phyloP scores from a whole-genome alignment of 2,329 filamentous ascomycete genomes.

The Acarospora socialis region DNA sequence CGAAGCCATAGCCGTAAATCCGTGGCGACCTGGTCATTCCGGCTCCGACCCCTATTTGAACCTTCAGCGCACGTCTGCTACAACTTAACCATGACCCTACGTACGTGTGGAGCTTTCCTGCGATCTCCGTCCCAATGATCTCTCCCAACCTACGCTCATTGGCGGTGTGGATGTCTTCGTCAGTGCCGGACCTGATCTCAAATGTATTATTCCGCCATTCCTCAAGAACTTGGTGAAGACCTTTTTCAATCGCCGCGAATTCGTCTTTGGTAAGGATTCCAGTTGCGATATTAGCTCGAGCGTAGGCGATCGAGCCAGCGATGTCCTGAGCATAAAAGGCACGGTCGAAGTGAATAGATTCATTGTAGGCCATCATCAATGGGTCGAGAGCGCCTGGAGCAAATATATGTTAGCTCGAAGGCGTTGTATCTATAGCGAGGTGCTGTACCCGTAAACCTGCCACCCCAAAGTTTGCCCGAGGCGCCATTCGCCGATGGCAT shows the following conservation, averaged over 20 bases:
- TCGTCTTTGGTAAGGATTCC: constrained; percentile 44
- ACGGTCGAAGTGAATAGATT: constrained; percentile 64
- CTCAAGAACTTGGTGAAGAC: constrained; percentile 43
- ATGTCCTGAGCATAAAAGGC: constrained; percentile 70
- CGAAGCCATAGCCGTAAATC: constrained; percentile 86
- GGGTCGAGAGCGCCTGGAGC: constrained; percentile 60
- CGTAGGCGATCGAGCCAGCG: constrained; percentile 65
- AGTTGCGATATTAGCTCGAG: constrained; percentile 58
- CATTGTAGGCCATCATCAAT: constrained; percentile 76
- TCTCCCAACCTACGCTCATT: constrained; percentile 43
- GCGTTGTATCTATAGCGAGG: not conserved
- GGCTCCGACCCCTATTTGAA: constrained; percentile 26
- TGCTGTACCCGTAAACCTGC: constrained; percentile 14
- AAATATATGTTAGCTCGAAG: not conserved
- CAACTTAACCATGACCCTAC: not conserved
- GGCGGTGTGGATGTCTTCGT: constrained; percentile 41
- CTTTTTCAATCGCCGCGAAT: constrained; percentile 56
- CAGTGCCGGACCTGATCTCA: constrained; percentile 13
- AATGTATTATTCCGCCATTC: constrained; percentile 30
- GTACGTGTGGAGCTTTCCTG: constrained; percentile 74
- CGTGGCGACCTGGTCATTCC: constrained; percentile 81
- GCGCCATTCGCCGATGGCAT: too few relatives aligned
- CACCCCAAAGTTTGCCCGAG: constrained; percentile 18
- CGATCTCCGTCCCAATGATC: constrained; percentile 71
- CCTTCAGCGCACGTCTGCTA: not conserved